Evolutionary conservation across 306 rosid genomes (phyloP).

Genomic region (Cucurbita ficifolia): DNA sequence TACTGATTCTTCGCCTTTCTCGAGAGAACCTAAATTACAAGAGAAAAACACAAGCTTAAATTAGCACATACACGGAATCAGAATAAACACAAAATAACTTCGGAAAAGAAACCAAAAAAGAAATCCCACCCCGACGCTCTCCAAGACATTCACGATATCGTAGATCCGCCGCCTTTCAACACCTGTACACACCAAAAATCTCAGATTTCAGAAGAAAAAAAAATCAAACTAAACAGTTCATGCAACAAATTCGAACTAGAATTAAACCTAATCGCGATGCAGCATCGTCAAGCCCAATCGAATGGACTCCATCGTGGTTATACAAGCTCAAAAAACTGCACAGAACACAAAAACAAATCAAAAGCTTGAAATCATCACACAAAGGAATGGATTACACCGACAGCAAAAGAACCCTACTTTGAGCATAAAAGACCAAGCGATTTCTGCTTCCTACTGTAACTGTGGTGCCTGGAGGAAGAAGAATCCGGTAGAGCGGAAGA

Average conservation of each 20-base stretch:
- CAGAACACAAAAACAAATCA: not conserved
- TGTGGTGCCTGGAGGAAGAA: conserved; percentile 25
- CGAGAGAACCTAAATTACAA: conserved; percentile 42
- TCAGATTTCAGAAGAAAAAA: not conserved
- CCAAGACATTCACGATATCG: conserved; percentile 80
- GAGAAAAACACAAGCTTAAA: not conserved
- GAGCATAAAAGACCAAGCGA: conserved; percentile 46
- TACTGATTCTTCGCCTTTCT: conserved; percentile 89
- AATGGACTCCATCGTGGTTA: conserved; percentile 42
- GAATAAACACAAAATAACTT: not conserved
- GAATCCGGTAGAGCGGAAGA: conserved; percentile 17
- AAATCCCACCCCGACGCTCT: conserved; percentile 63
- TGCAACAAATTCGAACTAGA: not conserved
- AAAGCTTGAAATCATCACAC: not conserved
- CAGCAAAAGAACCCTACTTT: conserved; percentile 25
- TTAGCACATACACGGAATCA: not conserved
- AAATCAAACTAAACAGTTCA: not conserved
- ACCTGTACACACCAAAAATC: conserved; percentile 21
- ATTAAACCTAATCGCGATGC: conserved; percentile 54
- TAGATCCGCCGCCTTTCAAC: conserved; percentile 91
- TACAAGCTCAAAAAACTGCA: conserved; percentile 63
- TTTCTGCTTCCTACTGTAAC: conserved; percentile 49
- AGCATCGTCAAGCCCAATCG: conserved; percentile 85
- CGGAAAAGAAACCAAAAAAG: not conserved
- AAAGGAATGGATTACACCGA: not conserved